phyloP scores from a whole-genome alignment of 2,329 filamentous ascomycete species.

The Parascedosporium putredinis region DNA sequence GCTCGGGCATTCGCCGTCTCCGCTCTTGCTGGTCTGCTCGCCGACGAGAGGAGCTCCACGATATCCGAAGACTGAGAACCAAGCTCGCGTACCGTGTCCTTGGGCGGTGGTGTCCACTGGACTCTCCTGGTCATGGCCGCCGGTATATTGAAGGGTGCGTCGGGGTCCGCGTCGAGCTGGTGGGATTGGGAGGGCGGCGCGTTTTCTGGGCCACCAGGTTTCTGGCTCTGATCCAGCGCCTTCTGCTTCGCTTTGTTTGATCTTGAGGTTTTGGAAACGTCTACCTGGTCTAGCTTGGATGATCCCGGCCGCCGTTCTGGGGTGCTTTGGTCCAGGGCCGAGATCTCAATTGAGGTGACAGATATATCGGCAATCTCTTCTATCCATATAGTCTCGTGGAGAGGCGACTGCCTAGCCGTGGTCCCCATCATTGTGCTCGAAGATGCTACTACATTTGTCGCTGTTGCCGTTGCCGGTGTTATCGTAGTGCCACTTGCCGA shows the following conservation, averaged over 20 bases:
- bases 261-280: slow-evolving; percentile 16
- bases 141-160: slow-evolving; percentile 29
- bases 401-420: background rate
- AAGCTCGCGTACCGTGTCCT: slow-evolving; percentile 21
- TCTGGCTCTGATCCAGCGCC: too few species aligned
- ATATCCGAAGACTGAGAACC: slow-evolving; percentile 22
- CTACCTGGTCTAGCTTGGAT: background rate
- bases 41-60: slow-evolving; percentile 21
- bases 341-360: background rate
- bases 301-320: slow-evolving; percentile 2
- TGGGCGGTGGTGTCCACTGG: slow-evolving; percentile 59
- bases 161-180: background rate
- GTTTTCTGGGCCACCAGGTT: too few species aligned
- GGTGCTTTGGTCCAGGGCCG: background rate
- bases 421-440: background rate
- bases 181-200: too few species aligned
- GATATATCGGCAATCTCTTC: background rate
- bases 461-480: too few species aligned
- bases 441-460: too few species aligned
- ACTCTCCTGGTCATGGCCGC: slow-evolving; percentile 43
- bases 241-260: slow-evolving; percentile 9
- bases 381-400: background rate
- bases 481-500: too few species aligned
- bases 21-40: slow-evolving; percentile 9
- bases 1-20: slow-evolving; percentile 12